These are phyloP conservation scores for Russula ochroleuca DNA, from an alignment of 768 basidiomycete genomes.

Conservation along the genomic window DNA sequence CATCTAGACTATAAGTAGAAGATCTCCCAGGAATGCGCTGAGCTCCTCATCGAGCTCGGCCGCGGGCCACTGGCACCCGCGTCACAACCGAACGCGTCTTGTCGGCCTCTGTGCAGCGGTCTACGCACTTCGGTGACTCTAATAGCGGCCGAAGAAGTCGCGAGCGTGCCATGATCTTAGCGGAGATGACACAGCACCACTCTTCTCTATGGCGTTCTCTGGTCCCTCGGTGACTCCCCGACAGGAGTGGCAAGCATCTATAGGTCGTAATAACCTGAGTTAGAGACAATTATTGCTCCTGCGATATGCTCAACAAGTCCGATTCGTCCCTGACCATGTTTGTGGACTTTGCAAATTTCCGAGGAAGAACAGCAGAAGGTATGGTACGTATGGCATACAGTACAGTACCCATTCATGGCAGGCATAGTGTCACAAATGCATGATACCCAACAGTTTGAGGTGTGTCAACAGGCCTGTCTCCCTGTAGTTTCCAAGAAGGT, in stretches of 20 bases:
- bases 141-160: slow-evolving; percentile 39
- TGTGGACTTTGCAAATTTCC: slow-evolving; percentile 28
- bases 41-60: slow-evolving; percentile 79
- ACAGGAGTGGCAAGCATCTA: slow-evolving; percentile 67
- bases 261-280: too few relatives aligned
- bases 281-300: too few relatives aligned
- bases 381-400: too few relatives aligned
- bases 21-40: slow-evolving; percentile 89
- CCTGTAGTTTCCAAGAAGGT: slow-evolving; percentile 4
- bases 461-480: not conserved
- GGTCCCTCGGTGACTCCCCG: too few relatives aligned
- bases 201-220: slow-evolving; percentile 18
- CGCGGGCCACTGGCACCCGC: slow-evolving; percentile 45
- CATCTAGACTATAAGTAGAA: slow-evolving; percentile 69
- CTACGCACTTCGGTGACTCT: too few relatives aligned
- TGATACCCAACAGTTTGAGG: slow-evolving; percentile 2
- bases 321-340: slow-evolving; percentile 34
- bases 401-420: too few relatives aligned
- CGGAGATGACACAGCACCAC: slow-evolving; percentile 53
- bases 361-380: slow-evolving; percentile 32
- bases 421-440: slow-evolving; percentile 6
- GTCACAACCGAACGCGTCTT: slow-evolving; percentile 25
- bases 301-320: slow-evolving; percentile 68
- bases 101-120: slow-evolving; percentile 36
- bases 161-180: slow-evolving; percentile 69